Evolutionary conservation across 495 filamentous ascomycete genomes (phyloP).

Genomic region (Aspergillus conjunctus): DNA sequence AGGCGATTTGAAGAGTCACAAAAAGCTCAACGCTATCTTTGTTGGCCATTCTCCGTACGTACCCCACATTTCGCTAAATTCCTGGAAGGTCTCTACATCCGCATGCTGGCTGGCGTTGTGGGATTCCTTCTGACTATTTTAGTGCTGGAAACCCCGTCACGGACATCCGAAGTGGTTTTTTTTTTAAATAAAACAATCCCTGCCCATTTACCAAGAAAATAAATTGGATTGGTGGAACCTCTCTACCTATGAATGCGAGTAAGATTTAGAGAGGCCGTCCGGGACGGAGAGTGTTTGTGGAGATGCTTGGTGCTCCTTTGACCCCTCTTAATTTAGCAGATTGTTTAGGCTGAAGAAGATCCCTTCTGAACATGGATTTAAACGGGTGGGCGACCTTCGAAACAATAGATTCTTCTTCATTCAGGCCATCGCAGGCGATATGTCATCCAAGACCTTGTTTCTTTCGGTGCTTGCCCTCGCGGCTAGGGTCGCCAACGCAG

Average conservation of each 20-base stretch:
- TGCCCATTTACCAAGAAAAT: background rate
- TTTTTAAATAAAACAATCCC: background rate
- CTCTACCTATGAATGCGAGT: background rate
- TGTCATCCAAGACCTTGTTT: slow-evolving; percentile 27
- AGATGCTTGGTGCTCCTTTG: background rate
- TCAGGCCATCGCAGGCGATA: slow-evolving; percentile 12
- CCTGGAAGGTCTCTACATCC: background rate
- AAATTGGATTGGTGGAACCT: slow-evolving; percentile 1
- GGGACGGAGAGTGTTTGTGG: background rate
- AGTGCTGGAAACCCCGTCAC: slow-evolving; percentile 1
- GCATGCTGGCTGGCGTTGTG: background rate
- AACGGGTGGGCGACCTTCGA: background rate
- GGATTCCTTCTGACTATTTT: background rate
- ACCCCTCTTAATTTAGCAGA: background rate
- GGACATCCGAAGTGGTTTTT: background rate
- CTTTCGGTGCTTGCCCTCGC: slow-evolving; percentile 27
- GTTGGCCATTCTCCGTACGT: background rate
- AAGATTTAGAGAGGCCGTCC: background rate
- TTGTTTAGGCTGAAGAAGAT: slow-evolving; percentile 5
- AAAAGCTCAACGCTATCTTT: background rate
- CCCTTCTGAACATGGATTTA: slow-evolving; percentile 14
- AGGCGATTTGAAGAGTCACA: background rate
- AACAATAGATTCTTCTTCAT: background rate
- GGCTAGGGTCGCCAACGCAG: slow-evolving; percentile 31
- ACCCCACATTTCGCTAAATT: background rate